These are phyloP conservation scores for Diaporthe capsici DNA, from an alignment of 2,329 filamentous ascomycete genomes.

Conservation along the genomic window DNA sequence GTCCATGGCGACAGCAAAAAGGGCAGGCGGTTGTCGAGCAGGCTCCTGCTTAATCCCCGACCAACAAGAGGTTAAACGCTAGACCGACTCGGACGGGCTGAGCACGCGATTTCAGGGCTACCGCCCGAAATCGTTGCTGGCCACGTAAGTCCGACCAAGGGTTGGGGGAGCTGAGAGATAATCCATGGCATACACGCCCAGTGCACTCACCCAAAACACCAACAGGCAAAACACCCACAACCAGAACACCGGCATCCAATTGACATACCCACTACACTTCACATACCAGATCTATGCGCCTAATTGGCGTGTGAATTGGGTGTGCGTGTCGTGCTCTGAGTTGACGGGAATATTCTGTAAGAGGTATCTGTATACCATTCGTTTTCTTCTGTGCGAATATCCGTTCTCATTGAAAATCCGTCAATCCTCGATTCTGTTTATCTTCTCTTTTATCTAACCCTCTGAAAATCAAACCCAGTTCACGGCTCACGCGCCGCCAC, in stretches of 20 bases:
- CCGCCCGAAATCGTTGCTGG: background rate
- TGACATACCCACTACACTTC: too few relatives aligned
- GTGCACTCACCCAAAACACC: too few relatives aligned
- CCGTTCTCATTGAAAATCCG: background rate
- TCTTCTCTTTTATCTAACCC: conserved; percentile 12
- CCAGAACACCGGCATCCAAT: too few relatives aligned
- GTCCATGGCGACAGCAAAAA: background rate
- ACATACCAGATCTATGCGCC: too few relatives aligned
- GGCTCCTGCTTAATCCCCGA: background rate
- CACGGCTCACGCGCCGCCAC: conserved; percentile 43
- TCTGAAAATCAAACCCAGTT: background rate
- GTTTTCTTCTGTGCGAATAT: too few relatives aligned
- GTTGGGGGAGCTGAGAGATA: background rate
- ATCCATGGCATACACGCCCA: background rate
- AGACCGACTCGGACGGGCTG: background rate
- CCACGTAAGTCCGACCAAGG: background rate
- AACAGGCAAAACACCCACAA: too few relatives aligned
- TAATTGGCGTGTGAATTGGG: too few relatives aligned
- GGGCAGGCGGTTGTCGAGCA: background rate
- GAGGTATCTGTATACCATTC: too few relatives aligned
- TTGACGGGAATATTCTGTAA: too few relatives aligned
- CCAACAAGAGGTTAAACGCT: background rate
- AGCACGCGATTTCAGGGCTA: conserved; percentile 4
- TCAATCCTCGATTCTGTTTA: background rate
- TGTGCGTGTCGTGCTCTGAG: too few relatives aligned